Conservation (phyloP, 2,329 filamentous ascomycete species). For the Alternaria arbusti region DNA sequence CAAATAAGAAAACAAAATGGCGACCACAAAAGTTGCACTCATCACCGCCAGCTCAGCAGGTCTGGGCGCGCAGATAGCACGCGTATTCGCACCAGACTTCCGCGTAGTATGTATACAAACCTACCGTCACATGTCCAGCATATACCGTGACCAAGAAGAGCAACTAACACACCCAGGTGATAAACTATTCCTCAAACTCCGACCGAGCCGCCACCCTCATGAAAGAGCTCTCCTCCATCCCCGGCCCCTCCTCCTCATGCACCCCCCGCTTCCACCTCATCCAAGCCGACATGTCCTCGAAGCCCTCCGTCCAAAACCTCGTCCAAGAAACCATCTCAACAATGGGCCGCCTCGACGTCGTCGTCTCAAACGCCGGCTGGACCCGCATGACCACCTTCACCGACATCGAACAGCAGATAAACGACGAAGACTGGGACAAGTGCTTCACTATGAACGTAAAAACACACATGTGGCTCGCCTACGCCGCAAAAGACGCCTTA, state of each 20-base stretch:
- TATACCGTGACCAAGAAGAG: neutral
- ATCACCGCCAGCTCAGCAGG: constrained; percentile 59
- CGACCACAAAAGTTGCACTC: constrained; percentile 53
- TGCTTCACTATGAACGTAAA: constrained; percentile 69
- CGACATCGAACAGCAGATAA: constrained; percentile 64
- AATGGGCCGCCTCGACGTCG: constrained; percentile 57
- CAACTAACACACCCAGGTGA: constrained; percentile 40
- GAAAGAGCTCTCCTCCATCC: constrained; percentile 50
- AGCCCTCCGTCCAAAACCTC: constrained; percentile 51
- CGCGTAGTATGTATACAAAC: constrained; percentile 47
- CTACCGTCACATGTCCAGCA: neutral
- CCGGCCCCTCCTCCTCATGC: constrained; percentile 32
- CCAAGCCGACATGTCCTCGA: constrained; percentile 55
- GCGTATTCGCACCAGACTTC: constrained; percentile 55
- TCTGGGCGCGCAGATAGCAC: constrained; percentile 56
- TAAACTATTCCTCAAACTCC: constrained; percentile 57
- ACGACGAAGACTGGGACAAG: constrained; percentile 69
- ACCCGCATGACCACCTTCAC: constrained; percentile 66
- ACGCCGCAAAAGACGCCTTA: constrained; percentile 64
- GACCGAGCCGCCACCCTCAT: constrained; percentile 50
- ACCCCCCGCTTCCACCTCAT: constrained; percentile 52
- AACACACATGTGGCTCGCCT: constrained; percentile 59
- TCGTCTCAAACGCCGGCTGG: constrained; percentile 64
- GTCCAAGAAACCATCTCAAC: constrained; percentile 52
- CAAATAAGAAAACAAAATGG: constrained; percentile 27